A percentile compares a stretch with the other conserved stretches of the same genome.
Conservation (phyloP, 176 grass and related monocot species). For the Melocanna baccifera region DNA sequence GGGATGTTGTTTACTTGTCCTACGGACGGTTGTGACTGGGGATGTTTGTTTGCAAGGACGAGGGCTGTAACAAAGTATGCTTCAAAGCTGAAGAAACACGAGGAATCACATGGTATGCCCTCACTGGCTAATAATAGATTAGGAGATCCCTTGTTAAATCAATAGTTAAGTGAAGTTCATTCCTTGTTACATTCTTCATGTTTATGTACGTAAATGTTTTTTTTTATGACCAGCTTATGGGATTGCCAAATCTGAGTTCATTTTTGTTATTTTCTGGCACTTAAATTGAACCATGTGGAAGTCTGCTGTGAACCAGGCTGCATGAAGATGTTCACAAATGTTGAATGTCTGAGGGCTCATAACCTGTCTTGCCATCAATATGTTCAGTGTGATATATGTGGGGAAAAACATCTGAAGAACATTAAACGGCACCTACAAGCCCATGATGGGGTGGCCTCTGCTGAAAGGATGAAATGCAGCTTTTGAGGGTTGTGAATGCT, state of each 20-base stretch:
- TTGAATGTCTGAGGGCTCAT: slow-evolving; percentile 52
- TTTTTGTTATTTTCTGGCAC: slow-evolving; percentile 27
- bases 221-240: background rate
- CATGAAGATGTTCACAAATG: slow-evolving; percentile 62
- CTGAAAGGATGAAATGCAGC: slow-evolving; percentile 45
- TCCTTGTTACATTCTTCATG: background rate
- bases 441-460: slow-evolving; percentile 1
- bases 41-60: slow-evolving; percentile 54
- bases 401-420: slow-evolving; percentile 58
- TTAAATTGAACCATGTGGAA: slow-evolving; percentile 61
- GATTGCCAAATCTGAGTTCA: background rate
- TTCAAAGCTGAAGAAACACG: slow-evolving; percentile 67
- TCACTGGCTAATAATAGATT: background rate
- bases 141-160: background rate
- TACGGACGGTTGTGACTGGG: slow-evolving; percentile 37
- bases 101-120: slow-evolving; percentile 63
- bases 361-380: slow-evolving; percentile 46
- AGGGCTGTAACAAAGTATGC: slow-evolving; percentile 66
- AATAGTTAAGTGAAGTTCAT: background rate
- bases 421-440: slow-evolving; percentile 44
- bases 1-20: slow-evolving; percentile 63
- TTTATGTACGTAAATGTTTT: background rate
- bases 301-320: slow-evolving; percentile 61
- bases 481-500: slow-evolving; percentile 41
- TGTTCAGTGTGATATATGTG: slow-evolving; percentile 51